Evolutionary conservation across 1,139 yeast genomes (phyloP), one percentile per base, ranked within the genome.

Genomic region (Hyphopichia fennica): DNA sequence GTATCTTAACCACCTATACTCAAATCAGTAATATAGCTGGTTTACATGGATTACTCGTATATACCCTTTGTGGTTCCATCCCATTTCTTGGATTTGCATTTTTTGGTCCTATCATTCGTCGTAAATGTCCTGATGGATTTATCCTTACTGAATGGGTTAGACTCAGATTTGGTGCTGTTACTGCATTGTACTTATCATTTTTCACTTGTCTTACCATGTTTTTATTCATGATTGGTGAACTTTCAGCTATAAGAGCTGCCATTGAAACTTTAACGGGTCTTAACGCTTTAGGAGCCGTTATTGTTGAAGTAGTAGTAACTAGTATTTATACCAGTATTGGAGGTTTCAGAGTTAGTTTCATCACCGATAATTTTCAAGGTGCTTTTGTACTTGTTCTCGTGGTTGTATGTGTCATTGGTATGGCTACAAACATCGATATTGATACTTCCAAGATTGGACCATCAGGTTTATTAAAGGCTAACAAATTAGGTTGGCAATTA

Each of bases 91-190:
- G 89, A 16, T 91, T 91, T 68, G 90, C 95, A 1, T 74, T 79
- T 41, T 67, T 87, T 44, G 97, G 97, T 0, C 97, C 97, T 0
- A 60, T 82, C 11, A 84, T 91, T 47, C 74, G 96, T 51, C 77
- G 70, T 46, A 78, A 78, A 51, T 87, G 96, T 56, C 97, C 98
- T 0, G 82, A 87, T 9, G 98, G 97, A 4, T 91, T 91, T 59
- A 89, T 91, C 34, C 70, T 91, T 50, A 88, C 96, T n/a, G 96
- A 90, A 60, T 91, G 98, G 98, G 95, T 88, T 13, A 77, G 88
- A 56, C 81, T 79, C 35, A 72, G 97, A 48, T 91, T 75, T 57
- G 98, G 97, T 1, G 58, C 73, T 5, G 65, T 84, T 17, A 75
- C 96, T 6, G 86, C 87, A 1, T 69, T 88, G 50, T 88, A 87